These are phyloP conservation scores for Cubamyces lactineus DNA, from an alignment of 768 basidiomycete genomes.

Conservation along the genomic window DNA sequence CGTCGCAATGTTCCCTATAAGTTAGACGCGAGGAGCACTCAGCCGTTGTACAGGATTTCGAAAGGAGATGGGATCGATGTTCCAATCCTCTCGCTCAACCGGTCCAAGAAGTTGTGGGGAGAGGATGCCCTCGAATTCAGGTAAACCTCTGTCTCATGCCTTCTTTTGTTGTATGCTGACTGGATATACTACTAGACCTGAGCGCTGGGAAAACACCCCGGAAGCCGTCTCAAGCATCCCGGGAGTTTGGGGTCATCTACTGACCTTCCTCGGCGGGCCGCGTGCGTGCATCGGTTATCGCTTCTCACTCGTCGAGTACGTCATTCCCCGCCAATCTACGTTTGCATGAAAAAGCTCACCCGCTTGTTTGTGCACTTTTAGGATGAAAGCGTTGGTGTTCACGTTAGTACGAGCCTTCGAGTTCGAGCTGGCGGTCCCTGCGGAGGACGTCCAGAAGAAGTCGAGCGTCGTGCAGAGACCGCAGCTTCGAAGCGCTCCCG, in stretches of 20 bases:
- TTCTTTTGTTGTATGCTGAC: not conserved
- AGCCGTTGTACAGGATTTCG: conserved; percentile 22
- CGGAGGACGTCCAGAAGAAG: conserved; percentile 28
- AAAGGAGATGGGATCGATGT: conserved; percentile 43
- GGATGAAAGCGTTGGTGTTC: conserved; percentile 41
- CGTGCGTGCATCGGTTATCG: conserved; percentile 69
- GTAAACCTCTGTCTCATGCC: conserved; percentile 35
- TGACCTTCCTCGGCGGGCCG: conserved; percentile 68
- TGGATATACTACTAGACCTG: conserved; percentile 48
- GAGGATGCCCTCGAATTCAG: conserved; percentile 61
- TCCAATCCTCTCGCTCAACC: conserved; percentile 58
- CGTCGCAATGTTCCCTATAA: conserved; percentile 44
- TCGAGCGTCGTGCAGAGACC: conserved; percentile 31
- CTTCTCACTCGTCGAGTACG: conserved; percentile 63
- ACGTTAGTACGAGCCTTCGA: conserved; percentile 36
- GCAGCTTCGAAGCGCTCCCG: conserved; percentile 21
- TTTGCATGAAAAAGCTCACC: no score
- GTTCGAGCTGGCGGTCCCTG: conserved; percentile 36
- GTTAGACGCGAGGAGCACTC: not conserved
- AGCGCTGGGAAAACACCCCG: conserved; percentile 59
- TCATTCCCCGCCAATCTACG: conserved; percentile 28
- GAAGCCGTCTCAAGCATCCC: conserved; percentile 51
- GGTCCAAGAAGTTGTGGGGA: conserved; percentile 60
- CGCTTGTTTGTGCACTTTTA: not conserved
- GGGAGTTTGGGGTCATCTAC: conserved; percentile 60